These are phyloP conservation scores for Platanthera zijinensis DNA, from an alignment of 106 monocot species.

Conservation along the genomic window DNA sequence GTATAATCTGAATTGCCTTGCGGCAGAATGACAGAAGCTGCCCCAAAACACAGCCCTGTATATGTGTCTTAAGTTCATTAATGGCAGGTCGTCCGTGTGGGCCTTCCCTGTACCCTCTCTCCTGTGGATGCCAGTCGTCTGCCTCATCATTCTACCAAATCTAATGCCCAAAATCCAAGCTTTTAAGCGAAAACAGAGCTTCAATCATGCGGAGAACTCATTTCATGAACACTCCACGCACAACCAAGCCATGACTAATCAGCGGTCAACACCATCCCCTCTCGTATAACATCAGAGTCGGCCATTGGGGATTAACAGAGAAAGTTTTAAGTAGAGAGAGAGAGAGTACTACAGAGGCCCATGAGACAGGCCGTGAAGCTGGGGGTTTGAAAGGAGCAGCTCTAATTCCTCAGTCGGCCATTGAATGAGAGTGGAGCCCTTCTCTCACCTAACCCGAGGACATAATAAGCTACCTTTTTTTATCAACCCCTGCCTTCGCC, in stretches of 20 bases:
- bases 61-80: too few relatives aligned
- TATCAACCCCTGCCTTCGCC: conserved; percentile 10
- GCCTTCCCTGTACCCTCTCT: not conserved
- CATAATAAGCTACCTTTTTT: conserved; percentile 16
- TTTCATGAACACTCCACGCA: not conserved
- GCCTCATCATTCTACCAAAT: not conserved
- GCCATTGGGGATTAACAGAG: not conserved
- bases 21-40: too few relatives aligned
- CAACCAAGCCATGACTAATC: not conserved
- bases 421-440: conserved; percentile 12
- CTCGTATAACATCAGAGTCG: not conserved
- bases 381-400: conserved; percentile 5
- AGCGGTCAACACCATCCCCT: not conserved
- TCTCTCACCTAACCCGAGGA: conserved; percentile 9
- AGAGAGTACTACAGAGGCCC: conserved; percentile 6
- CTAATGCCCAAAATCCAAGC: not conserved
- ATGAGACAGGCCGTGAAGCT: conserved; percentile 5
- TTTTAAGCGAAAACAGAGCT: not conserved
- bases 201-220: not conserved
- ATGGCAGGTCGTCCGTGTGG: not conserved
- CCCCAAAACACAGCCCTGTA: too few relatives aligned
- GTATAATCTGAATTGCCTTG: too few relatives aligned
- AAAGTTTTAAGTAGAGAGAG: not conserved
- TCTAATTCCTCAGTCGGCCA: conserved; percentile 17
- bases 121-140: not conserved